Evolutionary conservation across 192 early-diverging fungal genomes (phyloP), one percentile per base, ranked within the genome.

Genomic region (Coemansia guatemalensis): DNA sequence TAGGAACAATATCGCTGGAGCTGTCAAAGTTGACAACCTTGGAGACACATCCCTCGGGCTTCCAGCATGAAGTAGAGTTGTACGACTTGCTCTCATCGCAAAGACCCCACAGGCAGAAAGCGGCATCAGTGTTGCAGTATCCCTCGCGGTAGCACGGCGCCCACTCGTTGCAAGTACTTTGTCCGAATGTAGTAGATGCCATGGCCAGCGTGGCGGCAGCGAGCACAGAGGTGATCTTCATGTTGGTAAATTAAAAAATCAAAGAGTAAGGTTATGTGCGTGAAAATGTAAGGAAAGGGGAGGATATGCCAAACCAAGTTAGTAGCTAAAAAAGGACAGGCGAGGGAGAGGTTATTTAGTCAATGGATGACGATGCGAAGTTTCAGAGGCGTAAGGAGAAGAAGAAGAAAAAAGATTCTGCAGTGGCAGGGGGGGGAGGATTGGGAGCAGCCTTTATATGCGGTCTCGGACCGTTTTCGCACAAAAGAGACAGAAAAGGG

Each of bases 71-170:
- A 2, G 65, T 72, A 24, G 70, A 54, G 67, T 74, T 69, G 68
- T 73, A 83, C 35, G 78, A 81, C 58, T 68, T 73, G 39, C 52
- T 21, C 5, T 61, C 56, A 32, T 81, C 74, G 74, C 82, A 83
- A 29, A 68, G 64, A 5, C 70, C 74, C 65, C 65, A 71, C 33
- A 77, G 65, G 53, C 82, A 83, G 69, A 74, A 75, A 50, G 67
- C 62, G 24, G 73, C 74, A 58, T 60, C 64, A 53, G 67, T 48
- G 56, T 73, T 60, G 65, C 82, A 83, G 65, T 75, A 81, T 6
- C 82, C 82, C 48, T 81, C 68, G 57, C 65, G 71, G 82, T 50
- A 81, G 78, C 82, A 83, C 18, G 77, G 78, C 53, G 77, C 58
- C 55, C 60, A 80, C 44, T 81, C 54, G 48, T 57, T 62, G 47